Base-by-base conservation (phyloP, 2,329 filamentous ascomycete species). In the Paecilomyces variotii region DNA sequence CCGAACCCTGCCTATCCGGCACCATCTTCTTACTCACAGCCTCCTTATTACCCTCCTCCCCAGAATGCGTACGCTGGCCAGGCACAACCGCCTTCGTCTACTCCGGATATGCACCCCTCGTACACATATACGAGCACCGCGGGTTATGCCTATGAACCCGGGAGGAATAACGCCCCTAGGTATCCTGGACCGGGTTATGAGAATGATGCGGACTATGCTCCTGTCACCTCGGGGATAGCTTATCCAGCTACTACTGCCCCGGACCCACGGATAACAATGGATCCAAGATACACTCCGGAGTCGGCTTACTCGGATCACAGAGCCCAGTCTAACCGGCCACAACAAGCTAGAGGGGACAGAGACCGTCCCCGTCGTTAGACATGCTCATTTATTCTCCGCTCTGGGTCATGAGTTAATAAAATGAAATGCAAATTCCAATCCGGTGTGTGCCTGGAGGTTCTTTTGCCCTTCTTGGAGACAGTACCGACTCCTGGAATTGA, bases 241-340 rank as follows among this genome's bases (percentile, higher is more conserved):
- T 76, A 76, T 64, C 72, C 75, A 61, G 60, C 74, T 56, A 74
- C 70, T 55, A 71, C 72, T 63, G 72, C 72, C 65, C 67, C 74
- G 61, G 74, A 76, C 59, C 68, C 72, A 55, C 73, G 75, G 69
- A 73, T 75, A 70, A 70, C 68, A 71, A 73, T 75, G 69, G 75
- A 76, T 58, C 66, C 72, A 58, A 76, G 75, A 72, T 77, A 76
- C 64, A 73, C 74, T 59, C 70, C 73, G 63, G 74, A 76, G 60
- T 69, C 68, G 35, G 54, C 59, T 53, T 72, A 71, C 59, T 59
- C 62, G 61, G 73, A 75, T 62, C 72, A 70, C 63, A 63, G 63
- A 56, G 54, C 60, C 34, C 61, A 60, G 54, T 52, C 61, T 56
- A 73, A 65, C 69, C 72, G 74, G 65, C 71, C 72, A 65, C 74